A percentile compares a stretch with the other conserved stretches of the same genome.
Conservation (phyloP, 202 grass and related monocot genomes). For the Alloteropsis angusta region DNA sequence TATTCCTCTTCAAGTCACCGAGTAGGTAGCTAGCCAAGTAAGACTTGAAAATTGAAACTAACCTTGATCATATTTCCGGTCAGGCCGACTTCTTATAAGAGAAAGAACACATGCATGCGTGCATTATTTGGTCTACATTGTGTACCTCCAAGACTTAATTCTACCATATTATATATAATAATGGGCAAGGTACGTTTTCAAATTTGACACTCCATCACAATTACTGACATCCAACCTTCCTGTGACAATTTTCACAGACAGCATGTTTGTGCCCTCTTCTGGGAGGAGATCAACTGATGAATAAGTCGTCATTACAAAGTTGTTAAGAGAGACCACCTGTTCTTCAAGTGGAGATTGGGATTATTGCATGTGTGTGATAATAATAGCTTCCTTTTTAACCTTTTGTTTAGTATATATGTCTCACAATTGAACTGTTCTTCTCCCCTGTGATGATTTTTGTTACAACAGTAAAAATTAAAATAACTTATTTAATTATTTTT, state of each 20-base stretch:
- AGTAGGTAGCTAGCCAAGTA: background rate
- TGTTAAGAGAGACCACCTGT: background rate
- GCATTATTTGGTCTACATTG: background rate
- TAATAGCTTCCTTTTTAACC: background rate
- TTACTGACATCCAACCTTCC: background rate
- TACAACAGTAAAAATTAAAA: background rate
- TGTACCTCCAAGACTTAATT: background rate
- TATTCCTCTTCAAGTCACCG: background rate
- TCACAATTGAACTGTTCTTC: background rate
- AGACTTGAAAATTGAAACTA: background rate
- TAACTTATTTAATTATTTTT: background rate
- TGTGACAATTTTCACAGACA: background rate
- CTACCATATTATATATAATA: background rate
- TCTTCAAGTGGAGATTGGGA: background rate
- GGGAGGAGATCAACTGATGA: background rate
- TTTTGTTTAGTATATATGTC: background rate
- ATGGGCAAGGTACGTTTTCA: background rate
- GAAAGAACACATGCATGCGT: background rate
- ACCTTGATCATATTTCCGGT: background rate
- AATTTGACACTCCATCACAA: background rate
- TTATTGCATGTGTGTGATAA: background rate
- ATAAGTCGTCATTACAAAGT: background rate
- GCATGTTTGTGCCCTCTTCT: slow-evolving; percentile 1
- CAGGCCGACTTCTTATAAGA: background rate
- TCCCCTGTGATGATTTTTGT: background rate